Percentiles rank a stretch among this genome's conserved stretches.
Conservation (phyloP, 345 rosid species). For the Moricandia arvensis region DNA sequence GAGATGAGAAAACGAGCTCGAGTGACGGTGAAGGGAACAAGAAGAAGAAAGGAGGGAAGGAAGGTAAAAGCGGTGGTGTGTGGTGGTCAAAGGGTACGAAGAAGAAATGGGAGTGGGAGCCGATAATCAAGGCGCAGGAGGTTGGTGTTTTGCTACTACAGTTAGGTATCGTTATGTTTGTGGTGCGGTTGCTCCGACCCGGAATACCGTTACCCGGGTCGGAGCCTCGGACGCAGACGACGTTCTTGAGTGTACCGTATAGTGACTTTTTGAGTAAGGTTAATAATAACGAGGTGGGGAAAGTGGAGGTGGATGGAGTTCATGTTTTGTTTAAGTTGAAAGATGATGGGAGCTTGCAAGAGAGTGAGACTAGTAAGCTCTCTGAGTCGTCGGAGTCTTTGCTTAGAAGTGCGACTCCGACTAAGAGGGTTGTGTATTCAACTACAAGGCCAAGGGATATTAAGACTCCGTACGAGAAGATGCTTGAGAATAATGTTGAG, state of each 20-base stretch:
- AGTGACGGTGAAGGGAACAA: slow-evolving; percentile 48
- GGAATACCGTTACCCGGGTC: slow-evolving; percentile 80
- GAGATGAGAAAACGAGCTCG: slow-evolving; percentile 51
- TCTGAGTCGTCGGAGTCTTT: slow-evolving; percentile 60
- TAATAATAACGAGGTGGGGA: slow-evolving; percentile 62
- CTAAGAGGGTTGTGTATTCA: slow-evolving; percentile 66
- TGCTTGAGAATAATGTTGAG: slow-evolving; percentile 86
- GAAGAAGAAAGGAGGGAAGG: slow-evolving; percentile 54
- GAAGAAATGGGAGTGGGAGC: slow-evolving; percentile 79
- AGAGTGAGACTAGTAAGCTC: slow-evolving; percentile 43
- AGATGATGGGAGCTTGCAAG: slow-evolving; percentile 44
- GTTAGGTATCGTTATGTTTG: slow-evolving; percentile 74
- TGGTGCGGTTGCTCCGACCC: slow-evolving; percentile 79
- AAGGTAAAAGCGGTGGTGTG: slow-evolving; percentile 43
- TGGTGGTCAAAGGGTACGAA: slow-evolving; percentile 67
- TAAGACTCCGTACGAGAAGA: slow-evolving; percentile 89
- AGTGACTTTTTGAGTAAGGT: slow-evolving; percentile 82
- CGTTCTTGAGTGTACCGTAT: slow-evolving; percentile 71
- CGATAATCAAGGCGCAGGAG: slow-evolving; percentile 74
- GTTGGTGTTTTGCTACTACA: slow-evolving; percentile 74
- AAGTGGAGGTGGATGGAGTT: slow-evolving; percentile 89
- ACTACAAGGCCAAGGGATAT: slow-evolving; percentile 81
- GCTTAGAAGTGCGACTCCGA: slow-evolving; percentile 59
- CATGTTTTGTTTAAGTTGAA: slow-evolving; percentile 78
- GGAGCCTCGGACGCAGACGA: slow-evolving; percentile 67